phyloP scores from a whole-genome alignment of 345 rosid species.

The Heritiera fomes region DNA sequence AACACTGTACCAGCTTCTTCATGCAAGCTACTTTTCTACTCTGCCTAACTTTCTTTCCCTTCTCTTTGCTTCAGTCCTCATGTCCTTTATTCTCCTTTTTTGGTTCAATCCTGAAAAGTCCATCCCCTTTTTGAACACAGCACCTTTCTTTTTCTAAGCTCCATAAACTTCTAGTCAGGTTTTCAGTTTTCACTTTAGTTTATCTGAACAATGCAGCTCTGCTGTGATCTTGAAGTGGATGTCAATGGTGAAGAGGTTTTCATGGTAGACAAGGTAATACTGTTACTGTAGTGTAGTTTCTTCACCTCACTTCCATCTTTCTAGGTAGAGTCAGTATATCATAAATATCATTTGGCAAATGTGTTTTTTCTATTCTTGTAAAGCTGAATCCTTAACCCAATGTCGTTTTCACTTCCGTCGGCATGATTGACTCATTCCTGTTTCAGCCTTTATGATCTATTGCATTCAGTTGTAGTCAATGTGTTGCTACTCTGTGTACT shows the following conservation, averaged over 20 bases:
- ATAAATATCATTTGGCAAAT: too few species aligned
- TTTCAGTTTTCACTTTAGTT: not conserved
- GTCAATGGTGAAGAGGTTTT: slow-evolving; percentile 57
- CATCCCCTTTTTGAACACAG: slow-evolving; percentile 11
- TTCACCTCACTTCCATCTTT: slow-evolving; percentile 2
- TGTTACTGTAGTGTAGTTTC: not conserved
- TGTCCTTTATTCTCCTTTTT: slow-evolving; percentile 16
- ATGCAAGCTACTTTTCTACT: slow-evolving; percentile 11
- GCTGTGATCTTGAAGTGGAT: slow-evolving; percentile 54
- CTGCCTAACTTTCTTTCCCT: not conserved
- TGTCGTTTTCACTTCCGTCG: not conserved
- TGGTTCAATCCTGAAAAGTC: slow-evolving; percentile 5
- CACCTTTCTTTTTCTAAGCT: slow-evolving; percentile 1
- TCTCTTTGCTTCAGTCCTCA: not conserved
- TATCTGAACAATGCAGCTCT: slow-evolving; percentile 34
- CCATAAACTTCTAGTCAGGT: slow-evolving; percentile 15
- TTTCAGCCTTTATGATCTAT: slow-evolving; percentile 6
- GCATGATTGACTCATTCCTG: not conserved
- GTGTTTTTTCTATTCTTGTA: not conserved
- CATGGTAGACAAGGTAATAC: slow-evolving; percentile 51
- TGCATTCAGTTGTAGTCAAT: slow-evolving; percentile 3
- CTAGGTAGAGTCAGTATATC: too few species aligned
- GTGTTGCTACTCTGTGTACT: not conserved
- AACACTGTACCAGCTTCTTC: slow-evolving; percentile 16
- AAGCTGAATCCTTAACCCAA: not conserved